Conservation (phyloP, 1,284 basidiomycete genomes). For the Melampsora americana region DNA sequence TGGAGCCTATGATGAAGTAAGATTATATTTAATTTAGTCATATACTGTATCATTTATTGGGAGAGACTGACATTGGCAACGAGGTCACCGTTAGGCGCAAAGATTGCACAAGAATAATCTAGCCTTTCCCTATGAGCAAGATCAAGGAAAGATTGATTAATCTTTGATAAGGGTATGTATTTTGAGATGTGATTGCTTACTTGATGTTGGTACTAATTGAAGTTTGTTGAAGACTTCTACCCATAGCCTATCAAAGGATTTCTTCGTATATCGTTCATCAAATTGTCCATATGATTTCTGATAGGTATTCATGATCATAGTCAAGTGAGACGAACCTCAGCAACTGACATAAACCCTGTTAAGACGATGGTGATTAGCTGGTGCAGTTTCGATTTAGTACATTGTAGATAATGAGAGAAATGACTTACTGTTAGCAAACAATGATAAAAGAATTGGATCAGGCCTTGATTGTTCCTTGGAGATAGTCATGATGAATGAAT, state of each 20-base stretch:
- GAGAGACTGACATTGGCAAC: constrained; percentile 67
- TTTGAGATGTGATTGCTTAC: constrained; percentile 45
- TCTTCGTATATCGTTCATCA: neutral
- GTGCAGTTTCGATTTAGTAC: neutral
- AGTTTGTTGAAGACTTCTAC: constrained; percentile 79
- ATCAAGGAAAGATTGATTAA: neutral
- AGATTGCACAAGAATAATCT: constrained; percentile 66
- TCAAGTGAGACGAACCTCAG: constrained; percentile 20
- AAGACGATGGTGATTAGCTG: neutral
- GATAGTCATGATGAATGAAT: no score
- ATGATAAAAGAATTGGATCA: constrained; percentile 80
- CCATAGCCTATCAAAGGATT: constrained; percentile 75
- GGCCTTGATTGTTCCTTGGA: constrained; percentile 54
- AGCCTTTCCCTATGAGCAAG: constrained; percentile 49
- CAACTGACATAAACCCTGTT: constrained; percentile 42
- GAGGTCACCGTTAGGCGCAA: constrained; percentile 82
- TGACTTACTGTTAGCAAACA: constrained; percentile 87
- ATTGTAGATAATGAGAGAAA: neutral
- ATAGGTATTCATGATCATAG: neutral
- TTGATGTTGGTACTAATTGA: constrained; percentile 75
- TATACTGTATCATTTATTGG: no score
- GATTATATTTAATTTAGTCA: neutral
- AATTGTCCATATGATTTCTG: neutral
- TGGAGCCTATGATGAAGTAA: constrained; percentile 57
- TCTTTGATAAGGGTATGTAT: constrained; percentile 45